Percentiles rank a stretch among this genome's conserved stretches.
Conservation (phyloP, 306 rosid species). For the Benincasa hispida region DNA sequence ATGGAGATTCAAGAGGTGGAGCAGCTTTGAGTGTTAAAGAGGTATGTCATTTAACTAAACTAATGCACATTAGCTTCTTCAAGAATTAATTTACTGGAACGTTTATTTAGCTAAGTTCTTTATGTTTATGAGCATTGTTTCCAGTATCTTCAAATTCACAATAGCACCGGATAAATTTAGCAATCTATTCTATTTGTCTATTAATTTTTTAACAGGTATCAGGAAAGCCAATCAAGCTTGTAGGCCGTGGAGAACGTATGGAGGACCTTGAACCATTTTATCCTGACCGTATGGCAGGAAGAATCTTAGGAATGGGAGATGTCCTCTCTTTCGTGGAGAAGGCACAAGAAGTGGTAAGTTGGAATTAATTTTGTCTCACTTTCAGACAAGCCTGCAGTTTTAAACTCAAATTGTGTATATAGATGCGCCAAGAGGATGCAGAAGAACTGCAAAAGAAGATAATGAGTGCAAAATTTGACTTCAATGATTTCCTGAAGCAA, state of each 20-base stretch:
- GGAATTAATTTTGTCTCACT: conserved; percentile 1
- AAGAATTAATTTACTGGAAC: not conserved
- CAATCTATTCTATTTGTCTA: not conserved
- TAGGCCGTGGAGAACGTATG: conserved; percentile 96
- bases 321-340: conserved; percentile 96
- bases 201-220: conserved; percentile 52
- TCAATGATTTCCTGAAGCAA: conserved; percentile 95
- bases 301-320: conserved; percentile 97
- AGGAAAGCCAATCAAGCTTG: conserved; percentile 96
- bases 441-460: conserved; percentile 96
- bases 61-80: not conserved
- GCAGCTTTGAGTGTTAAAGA: conserved; percentile 98
- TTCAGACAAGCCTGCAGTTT: conserved; percentile 1
- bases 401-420: conserved; percentile 9
- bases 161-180: not conserved
- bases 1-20: conserved; percentile 99
- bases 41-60: conserved; percentile 23
- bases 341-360: conserved; percentile 94
- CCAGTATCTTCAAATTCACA: not conserved
- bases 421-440: conserved; percentile 98
- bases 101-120: not conserved
- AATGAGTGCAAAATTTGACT: conserved; percentile 94
- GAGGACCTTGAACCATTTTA: conserved; percentile 99
- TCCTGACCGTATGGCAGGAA: conserved; percentile 98
- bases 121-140: not conserved